phyloP scores from a whole-genome alignment of 768 basidiomycete genomes.

The Naematelia aurantialba region DNA sequence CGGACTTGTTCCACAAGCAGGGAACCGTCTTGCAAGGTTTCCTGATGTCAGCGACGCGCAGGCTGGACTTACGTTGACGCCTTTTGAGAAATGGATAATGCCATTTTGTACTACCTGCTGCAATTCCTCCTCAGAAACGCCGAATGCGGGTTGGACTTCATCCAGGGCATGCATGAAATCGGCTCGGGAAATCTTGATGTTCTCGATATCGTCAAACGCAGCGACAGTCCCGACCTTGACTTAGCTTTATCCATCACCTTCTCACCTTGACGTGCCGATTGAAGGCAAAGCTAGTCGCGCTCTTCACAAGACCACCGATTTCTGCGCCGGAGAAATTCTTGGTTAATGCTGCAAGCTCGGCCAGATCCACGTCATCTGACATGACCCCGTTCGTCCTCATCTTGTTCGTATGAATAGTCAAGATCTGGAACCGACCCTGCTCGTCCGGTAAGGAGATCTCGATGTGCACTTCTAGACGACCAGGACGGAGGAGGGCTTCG shows the following conservation, averaged over 20 bases:
- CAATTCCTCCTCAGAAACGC: constrained; percentile 95
- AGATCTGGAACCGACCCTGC: constrained; percentile 83
- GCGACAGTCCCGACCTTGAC: constrained; percentile 97
- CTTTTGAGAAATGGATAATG: constrained; percentile 76
- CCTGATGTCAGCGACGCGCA: constrained; percentile 54
- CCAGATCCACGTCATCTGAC: constrained; percentile 78
- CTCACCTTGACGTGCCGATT: constrained; percentile 95
- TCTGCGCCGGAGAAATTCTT: constrained; percentile 99
- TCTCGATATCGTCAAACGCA: constrained; percentile 92
- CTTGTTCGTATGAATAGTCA: constrained; percentile 89
- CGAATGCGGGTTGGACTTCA: constrained; percentile 93
- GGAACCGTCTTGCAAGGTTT: constrained; percentile 76
- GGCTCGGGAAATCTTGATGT: constrained; percentile 74
- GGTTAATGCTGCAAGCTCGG: constrained; percentile 73
- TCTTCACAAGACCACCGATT: constrained; percentile 92
- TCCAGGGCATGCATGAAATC: constrained; percentile 90
- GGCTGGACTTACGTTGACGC: constrained; percentile 65
- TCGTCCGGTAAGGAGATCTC: constrained; percentile 98
- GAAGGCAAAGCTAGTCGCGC: constrained; percentile 96
- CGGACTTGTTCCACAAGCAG: constrained; percentile 92
- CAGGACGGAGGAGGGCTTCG: constrained; percentile 92
- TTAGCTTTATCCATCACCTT: constrained; percentile 53
- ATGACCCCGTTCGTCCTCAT: constrained; percentile 91
- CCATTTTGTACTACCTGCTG: constrained; percentile 88
- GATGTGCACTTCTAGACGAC: constrained; percentile 98